Conservation (phyloP, 306 rosid species). For the Medicago truncatula region MtrunA17r5.0-ANR NC_053049.1:42579501-42580000, state of each 20-base stretch:
- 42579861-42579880: constrained; percentile 1
- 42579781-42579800: constrained; percentile 5
- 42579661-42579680: constrained; percentile 57
- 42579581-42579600: constrained; percentile 77
- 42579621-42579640: constrained; percentile 82
- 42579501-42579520: constrained; percentile 2
- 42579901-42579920: constrained; percentile 12
- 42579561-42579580: constrained; percentile 81
- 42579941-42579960: background rate
- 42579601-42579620: constrained; percentile 88
- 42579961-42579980: constrained; percentile 12
- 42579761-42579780: constrained; percentile 1
- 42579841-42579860: background rate
- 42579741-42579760: background rate
- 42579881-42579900: constrained; percentile 6
- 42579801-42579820: constrained; percentile 16
- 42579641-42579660: constrained; percentile 93
- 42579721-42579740: constrained; percentile 1
- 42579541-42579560: constrained; percentile 78
- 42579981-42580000: constrained; percentile 16
- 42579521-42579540: constrained; percentile 44
- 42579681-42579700: background rate
- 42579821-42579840: constrained; percentile 11
- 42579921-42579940: constrained; percentile 1
- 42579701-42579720: constrained; percentile 3